Evolutionary conservation across 495 filamentous ascomycete genomes (phyloP).

Genomic region (Penicillium egyptiacum): DNA sequence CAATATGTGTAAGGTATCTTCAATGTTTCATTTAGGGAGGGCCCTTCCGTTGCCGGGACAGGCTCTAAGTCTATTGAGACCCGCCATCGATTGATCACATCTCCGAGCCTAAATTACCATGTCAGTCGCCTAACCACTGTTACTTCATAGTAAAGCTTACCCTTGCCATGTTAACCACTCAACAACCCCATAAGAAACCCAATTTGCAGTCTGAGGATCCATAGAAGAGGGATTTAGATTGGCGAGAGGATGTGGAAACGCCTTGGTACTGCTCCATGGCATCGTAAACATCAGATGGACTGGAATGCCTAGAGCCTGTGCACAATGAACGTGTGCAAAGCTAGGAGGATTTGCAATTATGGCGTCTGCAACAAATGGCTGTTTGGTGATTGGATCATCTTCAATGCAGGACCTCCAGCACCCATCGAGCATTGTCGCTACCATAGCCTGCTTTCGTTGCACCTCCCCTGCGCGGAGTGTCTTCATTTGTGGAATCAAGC

Average conservation of each 20-base stretch:
- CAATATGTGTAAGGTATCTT: slow-evolving; percentile 64
- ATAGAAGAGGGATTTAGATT: slow-evolving; percentile 51
- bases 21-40: slow-evolving; percentile 39
- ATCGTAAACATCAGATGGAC: slow-evolving; percentile 68
- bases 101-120: slow-evolving; percentile 48
- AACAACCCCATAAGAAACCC: slow-evolving; percentile 58
- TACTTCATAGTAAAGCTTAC: slow-evolving; percentile 24
- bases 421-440: slow-evolving; percentile 10
- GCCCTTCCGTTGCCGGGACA: slow-evolving; percentile 40
- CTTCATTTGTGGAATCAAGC: slow-evolving; percentile 38
- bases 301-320: slow-evolving; percentile 59
- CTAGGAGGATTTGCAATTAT: slow-evolving; percentile 69
- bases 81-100: slow-evolving; percentile 59
- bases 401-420: slow-evolving; percentile 7
- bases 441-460: background rate
- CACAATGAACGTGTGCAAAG: slow-evolving; percentile 66
- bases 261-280: slow-evolving; percentile 57
- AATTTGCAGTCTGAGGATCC: slow-evolving; percentile 52
- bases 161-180: slow-evolving; percentile 71
- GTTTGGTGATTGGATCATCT: background rate
- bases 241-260: slow-evolving; percentile 58
- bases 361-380: slow-evolving; percentile 63
- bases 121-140: slow-evolving; percentile 12
- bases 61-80: slow-evolving; percentile 53
- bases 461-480: background rate